Base-by-base conservation (phyloP, 1,139 yeast species). In the Nakaseomyces bracarensis region DNA sequence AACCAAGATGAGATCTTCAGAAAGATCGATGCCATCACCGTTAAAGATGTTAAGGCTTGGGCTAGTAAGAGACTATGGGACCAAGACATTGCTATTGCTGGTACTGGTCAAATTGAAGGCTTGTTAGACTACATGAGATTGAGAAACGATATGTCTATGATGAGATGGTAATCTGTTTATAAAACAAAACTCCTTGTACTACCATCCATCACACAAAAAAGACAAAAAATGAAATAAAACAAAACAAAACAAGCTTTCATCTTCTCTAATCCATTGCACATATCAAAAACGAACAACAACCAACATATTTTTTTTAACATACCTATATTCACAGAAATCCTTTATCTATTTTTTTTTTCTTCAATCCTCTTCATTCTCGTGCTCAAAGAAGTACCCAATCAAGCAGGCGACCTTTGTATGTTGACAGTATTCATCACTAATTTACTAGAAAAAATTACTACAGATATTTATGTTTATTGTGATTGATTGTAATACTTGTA, bases 81-180 rank as follows among this genome's bases (percentile, higher is more conserved):
- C 68, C 82, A 78, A 71, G 94, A 82, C 65, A 71, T 82, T 60
- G 93, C 83, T 55, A 70, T 82, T 59, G 74, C 89, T 46, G 91
- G 83, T 66, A 76, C 84, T 51, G 94, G 94, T 66, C 83, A 79
- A 70, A 82, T 80, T 68, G 94, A 82, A 72, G 85, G 71, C 54
- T 72, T 82, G 67, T 70, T 82, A 62, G 94, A 82, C 66, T 82
- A 82, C 77, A 72, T 72, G 75, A 80, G 91, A 78, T 69, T 78
- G 67, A 81, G 93, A 79, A 80, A 79, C 68, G 87, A 80, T 61
- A 82, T 83, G 87, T 75, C 91, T 60, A 76, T 80, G 84, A 71
- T 82, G 80, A 82, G 93, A 81, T 74, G 78, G 79, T 74, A 63
- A 64, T 45, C 41, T n/a, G 18, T 6, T 6, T 14, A 13, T 14